phyloP scores from a whole-genome alignment of 1,284 basidiomycete genomes.

The Tilletiaria anomala region DNA sequence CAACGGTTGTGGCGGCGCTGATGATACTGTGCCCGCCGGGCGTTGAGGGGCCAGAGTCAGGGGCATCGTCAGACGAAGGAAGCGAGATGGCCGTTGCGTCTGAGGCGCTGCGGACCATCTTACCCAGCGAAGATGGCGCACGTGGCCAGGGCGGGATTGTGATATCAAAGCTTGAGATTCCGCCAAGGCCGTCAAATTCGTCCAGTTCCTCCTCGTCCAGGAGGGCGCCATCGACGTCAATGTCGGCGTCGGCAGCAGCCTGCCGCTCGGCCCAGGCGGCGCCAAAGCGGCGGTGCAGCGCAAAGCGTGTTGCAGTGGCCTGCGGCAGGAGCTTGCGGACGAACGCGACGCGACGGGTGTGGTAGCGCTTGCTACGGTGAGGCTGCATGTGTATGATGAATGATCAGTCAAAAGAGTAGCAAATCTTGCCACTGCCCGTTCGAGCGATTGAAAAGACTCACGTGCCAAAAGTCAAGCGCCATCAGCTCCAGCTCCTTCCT shows the following conservation, averaged over 20 bases:
- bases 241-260: background rate
- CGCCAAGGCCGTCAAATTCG: constrained; percentile 39
- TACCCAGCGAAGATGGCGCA: too few relatives aligned
- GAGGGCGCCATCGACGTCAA: constrained; percentile 3
- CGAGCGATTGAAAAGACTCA: too few relatives aligned
- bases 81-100: too few relatives aligned
- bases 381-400: background rate
- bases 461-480: constrained; percentile 43
- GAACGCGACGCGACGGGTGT: constrained; percentile 41
- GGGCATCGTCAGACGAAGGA: too few relatives aligned
- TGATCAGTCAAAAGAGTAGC: background rate
- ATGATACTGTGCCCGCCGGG: too few relatives aligned
- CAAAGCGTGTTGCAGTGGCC: constrained; percentile 40
- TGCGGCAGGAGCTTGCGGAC: constrained; percentile 42
- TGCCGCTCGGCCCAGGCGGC: constrained; percentile 1
- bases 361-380: constrained; percentile 40
- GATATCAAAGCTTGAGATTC: too few relatives aligned
- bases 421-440: background rate
- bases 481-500: constrained; percentile 43
- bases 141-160: too few relatives aligned
- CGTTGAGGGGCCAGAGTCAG: too few relatives aligned
- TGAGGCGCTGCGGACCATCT: too few relatives aligned
- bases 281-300: constrained; percentile 26
- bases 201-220: constrained; percentile 39
- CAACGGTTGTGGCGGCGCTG: too few relatives aligned